phyloP scores from a whole-genome alignment of 2,329 filamentous ascomycete species.

The Diplodia sapinea region DNA sequence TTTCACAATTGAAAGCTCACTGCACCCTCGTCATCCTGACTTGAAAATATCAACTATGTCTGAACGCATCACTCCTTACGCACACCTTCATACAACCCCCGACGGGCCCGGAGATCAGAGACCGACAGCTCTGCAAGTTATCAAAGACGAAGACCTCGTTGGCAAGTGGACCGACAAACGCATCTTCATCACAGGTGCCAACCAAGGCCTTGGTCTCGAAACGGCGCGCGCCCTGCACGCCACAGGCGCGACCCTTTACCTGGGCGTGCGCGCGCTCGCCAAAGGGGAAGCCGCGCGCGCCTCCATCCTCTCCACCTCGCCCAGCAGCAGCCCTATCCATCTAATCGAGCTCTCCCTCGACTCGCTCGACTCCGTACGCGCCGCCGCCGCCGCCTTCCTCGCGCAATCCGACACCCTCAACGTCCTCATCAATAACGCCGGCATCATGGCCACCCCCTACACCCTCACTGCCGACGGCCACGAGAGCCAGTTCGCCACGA shows the following conservation, averaged over 20 bases:
- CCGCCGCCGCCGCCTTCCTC: constrained; percentile 44
- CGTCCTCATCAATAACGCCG: constrained; percentile 52
- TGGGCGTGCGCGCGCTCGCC: constrained; percentile 39
- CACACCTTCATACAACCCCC: constrained; percentile 34
- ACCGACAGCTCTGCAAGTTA: constrained; percentile 50
- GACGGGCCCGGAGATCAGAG: constrained; percentile 49
- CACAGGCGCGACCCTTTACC: constrained; percentile 40
- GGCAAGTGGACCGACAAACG: constrained; percentile 4
- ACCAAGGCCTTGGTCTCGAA: constrained; percentile 35
- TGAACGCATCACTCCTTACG: constrained; percentile 32
- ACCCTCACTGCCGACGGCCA: constrained; percentile 50
- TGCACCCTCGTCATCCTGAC: not conserved
- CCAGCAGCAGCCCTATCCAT: constrained; percentile 43
- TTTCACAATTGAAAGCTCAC: not conserved
- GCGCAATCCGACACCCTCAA: constrained; percentile 41
- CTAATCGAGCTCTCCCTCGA: constrained; percentile 48
- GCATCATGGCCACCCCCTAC: constrained; percentile 42
- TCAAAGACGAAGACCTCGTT: constrained; percentile 47
- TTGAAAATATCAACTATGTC: not conserved
- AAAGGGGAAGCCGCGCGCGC: constrained; percentile 34
- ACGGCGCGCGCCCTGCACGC: constrained; percentile 30
- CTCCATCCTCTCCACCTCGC: constrained; percentile 44
- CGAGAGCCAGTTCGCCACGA: constrained; percentile 55
- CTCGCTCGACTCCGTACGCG: constrained; percentile 44
- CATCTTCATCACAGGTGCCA: constrained; percentile 39